These are phyloP conservation scores for Boletus edulis DNA, from an alignment of 768 basidiomycete species.

Conservation along the genomic window DNA sequence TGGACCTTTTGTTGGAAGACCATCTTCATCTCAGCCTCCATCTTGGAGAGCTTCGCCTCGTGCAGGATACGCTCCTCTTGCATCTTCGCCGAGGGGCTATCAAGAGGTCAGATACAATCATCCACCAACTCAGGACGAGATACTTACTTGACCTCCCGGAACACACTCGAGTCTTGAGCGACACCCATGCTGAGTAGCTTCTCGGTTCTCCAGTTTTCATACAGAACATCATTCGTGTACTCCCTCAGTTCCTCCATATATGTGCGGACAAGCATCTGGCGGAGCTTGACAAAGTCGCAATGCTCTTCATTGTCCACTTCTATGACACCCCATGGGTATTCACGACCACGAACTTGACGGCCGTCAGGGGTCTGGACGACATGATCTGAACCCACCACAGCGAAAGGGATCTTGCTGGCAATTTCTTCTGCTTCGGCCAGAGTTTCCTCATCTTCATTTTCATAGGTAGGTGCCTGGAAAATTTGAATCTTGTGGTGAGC, in stretches of 20 bases:
- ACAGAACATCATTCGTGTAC: conserved; percentile 92
- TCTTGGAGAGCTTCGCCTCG: conserved; percentile 97
- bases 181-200: conserved; percentile 98
- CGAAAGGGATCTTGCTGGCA: conserved; percentile 96
- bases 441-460: conserved; percentile 98
- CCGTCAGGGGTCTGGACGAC: conserved; percentile 83
- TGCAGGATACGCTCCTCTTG: conserved; percentile 96
- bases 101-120: conserved; percentile 14
- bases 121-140: background rate
- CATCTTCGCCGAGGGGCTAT: conserved; percentile 90
- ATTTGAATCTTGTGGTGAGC: conserved; percentile 95
- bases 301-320: conserved; percentile 99
- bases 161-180: conserved; percentile 93
- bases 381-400: conserved; percentile 92
- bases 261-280: conserved; percentile 98
- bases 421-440: conserved; percentile 97
- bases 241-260: conserved; percentile 99
- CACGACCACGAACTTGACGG: conserved; percentile 88
- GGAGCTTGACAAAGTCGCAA: conserved; percentile 98
- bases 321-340: conserved; percentile 98
- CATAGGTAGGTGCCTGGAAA: conserved; percentile 96
- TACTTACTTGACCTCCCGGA: conserved; percentile 98
- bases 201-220: conserved; percentile 98
- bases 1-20: conserved; percentile 99
- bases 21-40: conserved; percentile 99